phyloP scores from a whole-genome alignment of 73 alveolate genomes.

The Uronychia binucleata region DNA sequence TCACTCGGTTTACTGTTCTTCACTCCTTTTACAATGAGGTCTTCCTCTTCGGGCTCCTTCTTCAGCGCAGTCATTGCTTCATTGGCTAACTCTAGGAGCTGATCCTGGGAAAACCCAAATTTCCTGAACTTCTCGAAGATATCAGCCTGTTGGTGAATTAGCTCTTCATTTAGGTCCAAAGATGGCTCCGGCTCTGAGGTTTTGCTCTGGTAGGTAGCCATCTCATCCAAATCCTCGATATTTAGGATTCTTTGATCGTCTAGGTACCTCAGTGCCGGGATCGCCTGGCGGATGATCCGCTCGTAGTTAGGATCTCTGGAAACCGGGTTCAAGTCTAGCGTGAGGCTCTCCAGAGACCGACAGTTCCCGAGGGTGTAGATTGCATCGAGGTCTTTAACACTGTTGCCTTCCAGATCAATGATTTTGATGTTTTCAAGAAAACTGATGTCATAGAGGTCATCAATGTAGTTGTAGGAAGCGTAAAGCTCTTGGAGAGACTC shows the following conservation, averaged over 20 bases:
- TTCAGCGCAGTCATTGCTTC: constrained; percentile 27
- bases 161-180: neutral
- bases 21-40: constrained; percentile 25
- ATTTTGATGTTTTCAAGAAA: constrained; percentile 41
- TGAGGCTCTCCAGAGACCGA: constrained; percentile 8
- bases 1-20: constrained; percentile 13
- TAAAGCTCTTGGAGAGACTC: constrained; percentile 53
- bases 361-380: constrained; percentile 23
- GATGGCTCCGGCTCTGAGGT: constrained; percentile 16
- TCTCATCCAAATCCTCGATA: constrained; percentile 17
- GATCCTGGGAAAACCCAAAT: constrained; percentile 15
- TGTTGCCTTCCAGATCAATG: constrained; percentile 54
- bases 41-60: constrained; percentile 41
- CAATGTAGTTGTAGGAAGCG: constrained; percentile 36
- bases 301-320: constrained; percentile 24
- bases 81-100: constrained; percentile 12
- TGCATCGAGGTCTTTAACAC: constrained; percentile 22
- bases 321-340: constrained; percentile 47
- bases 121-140: constrained; percentile 9
- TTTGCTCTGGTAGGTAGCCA: neutral
- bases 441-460: constrained; percentile 52
- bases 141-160: neutral
- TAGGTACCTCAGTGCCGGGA: constrained; percentile 2
- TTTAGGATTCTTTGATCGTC: constrained; percentile 26
- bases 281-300: constrained; percentile 8